Evolutionary conservation across 768 basidiomycete species (phyloP), one percentile per base, ranked within the genome.

Genomic region (Phanerochaete carnosa): DNA sequence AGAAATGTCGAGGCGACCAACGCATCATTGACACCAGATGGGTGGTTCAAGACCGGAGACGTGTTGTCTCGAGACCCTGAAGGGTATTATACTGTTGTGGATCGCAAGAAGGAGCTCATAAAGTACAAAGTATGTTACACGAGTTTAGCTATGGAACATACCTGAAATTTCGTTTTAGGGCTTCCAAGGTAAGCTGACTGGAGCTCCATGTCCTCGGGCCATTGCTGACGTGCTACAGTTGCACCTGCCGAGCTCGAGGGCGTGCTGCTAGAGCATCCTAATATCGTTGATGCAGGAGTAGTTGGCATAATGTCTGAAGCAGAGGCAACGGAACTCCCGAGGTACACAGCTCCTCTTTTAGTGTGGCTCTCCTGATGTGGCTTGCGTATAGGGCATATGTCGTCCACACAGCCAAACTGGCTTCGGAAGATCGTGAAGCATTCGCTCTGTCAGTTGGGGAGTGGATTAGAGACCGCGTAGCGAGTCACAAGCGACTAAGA

Each of bases 201-300:
- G 13, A 51, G 23, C 15, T 26, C 29, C 15, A n/a, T 28, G 15
- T 55, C 49, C 33, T 86, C 16, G 8, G 26, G 85, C 93, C 26
- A 87, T 88, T 60, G 89, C 85, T 13, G 90, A 89, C 60, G 72
- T 89, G 43, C 87, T 85, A 9, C 83, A 78, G 93, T 95, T 23
- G 85, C 93, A 5, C 93, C 93, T 0, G 92, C 93, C 1, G 93
- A 94, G 65, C 80, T 95, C 2, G 93, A 95, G 67, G 82, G 84
- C 29, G 74, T 92, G 0, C 80, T 95, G 0, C 74, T 94, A 12
- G 82, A 83, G 5, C 89, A 94, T 66, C 86, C 88, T 1, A 82
- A 87, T 0, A 77, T 96, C 13, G 86, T 83, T 2, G 94, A 97
- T 66, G 82, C 80, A 0, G 93, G 87, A 9, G 93, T 95, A 22